These are phyloP conservation scores for Agaricus blazei DNA, from an alignment of 768 basidiomycete genomes.

Conservation along the genomic window DNA sequence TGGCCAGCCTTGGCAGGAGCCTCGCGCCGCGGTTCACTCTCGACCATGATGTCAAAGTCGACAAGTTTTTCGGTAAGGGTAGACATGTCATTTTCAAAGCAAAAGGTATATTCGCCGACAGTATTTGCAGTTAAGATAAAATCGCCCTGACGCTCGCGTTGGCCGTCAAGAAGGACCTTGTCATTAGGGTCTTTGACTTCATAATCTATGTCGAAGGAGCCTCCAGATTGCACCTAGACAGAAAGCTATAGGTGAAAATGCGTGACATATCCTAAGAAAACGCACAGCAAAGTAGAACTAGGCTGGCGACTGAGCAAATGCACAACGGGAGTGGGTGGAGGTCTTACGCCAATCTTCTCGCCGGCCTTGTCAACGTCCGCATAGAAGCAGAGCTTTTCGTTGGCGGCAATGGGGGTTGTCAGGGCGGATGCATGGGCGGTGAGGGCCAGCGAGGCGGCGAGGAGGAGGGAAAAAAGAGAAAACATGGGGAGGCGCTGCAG, in stretches of 20 bases:
- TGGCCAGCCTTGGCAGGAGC: constrained; percentile 85
- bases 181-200: constrained; percentile 89
- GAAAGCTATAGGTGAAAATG: neutral
- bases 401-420: constrained; percentile 73
- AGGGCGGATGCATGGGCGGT: constrained; percentile 55
- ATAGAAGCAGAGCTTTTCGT: constrained; percentile 88
- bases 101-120: constrained; percentile 90
- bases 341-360: constrained; percentile 82
- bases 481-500: constrained; percentile 17
- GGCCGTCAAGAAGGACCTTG: constrained; percentile 81
- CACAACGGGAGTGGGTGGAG: constrained; percentile 4
- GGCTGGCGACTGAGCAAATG: constrained; percentile 10
- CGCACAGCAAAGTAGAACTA: constrained; percentile 96
- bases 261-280: constrained; percentile 4
- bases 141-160: constrained; percentile 91
- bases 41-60: constrained; percentile 97
- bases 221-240: constrained; percentile 87
- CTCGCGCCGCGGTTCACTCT: constrained; percentile 90
- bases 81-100: constrained; percentile 97
- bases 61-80: constrained; percentile 92
- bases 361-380: constrained; percentile 95
- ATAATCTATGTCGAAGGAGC: constrained; percentile 94
- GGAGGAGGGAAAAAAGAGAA: constrained; percentile 25
- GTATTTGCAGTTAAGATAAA: constrained; percentile 94
- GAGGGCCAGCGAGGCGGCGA: constrained; percentile 30